These are phyloP conservation scores for Pichia gijzeniarum DNA, from an alignment of 805 yeast species.

Conservation along the genomic window DNA sequence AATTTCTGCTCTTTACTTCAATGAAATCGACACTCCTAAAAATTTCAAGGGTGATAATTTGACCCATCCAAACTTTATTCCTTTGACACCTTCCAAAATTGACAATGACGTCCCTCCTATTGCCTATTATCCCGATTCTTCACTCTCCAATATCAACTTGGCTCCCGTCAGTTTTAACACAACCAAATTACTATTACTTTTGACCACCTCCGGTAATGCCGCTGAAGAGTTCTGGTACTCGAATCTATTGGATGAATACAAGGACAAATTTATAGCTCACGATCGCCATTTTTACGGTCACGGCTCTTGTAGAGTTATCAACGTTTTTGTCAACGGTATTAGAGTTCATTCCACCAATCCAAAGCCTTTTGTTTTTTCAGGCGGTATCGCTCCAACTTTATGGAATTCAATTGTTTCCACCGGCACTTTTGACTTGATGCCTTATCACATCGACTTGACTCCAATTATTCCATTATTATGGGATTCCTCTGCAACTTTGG, in stretches of 20 bases:
- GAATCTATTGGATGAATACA: conserved; percentile 45
- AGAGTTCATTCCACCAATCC: conserved; percentile 61
- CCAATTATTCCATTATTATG: conserved; percentile 65
- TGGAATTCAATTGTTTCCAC: conserved; percentile 79
- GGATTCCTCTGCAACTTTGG: conserved; percentile 34
- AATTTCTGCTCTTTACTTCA: conserved; percentile 46
- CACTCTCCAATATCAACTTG: conserved; percentile 30
- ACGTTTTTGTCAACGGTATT: conserved; percentile 52
- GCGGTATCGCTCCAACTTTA: conserved; percentile 72
- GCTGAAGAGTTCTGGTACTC: conserved; percentile 83
- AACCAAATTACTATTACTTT: conserved; percentile 49
- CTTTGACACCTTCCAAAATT: conserved; percentile 28
- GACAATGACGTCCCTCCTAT: conserved; percentile 34
- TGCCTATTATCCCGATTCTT: conserved; percentile 38
- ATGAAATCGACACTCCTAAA: conserved; percentile 18
- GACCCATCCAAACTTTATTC: conserved; percentile 24
- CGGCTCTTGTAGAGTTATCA: conserved; percentile 67
- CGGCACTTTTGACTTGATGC: conserved; percentile 65
- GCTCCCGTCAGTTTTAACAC: conserved; percentile 49
- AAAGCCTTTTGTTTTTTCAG: conserved; percentile 69
- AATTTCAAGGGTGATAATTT: conserved; percentile 7
- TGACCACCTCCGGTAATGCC: conserved; percentile 69
- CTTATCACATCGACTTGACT: conserved; percentile 65
- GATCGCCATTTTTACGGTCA: conserved; percentile 46
- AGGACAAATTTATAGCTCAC: conserved; percentile 32